Conservation (phyloP, 208 protist species). For the Acanthamoeba culbertsoni region DNA sequence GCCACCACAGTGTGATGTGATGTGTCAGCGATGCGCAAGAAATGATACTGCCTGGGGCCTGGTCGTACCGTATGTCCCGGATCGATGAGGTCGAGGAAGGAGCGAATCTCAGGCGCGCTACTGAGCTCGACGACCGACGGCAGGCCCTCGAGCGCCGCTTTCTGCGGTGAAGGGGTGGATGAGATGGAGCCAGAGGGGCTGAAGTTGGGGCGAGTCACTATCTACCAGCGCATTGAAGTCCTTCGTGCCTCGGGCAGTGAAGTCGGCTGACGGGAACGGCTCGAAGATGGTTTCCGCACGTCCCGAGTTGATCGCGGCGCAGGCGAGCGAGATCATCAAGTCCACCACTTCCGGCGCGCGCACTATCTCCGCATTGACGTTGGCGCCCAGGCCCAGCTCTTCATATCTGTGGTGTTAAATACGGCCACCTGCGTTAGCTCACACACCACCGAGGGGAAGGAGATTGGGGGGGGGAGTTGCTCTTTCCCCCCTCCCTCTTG, state of each 20-base stretch:
- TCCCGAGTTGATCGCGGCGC: background rate
- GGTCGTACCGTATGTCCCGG: background rate
- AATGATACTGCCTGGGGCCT: too few species aligned
- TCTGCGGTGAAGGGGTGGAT: too few species aligned
- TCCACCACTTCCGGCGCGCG: conserved; percentile 68
- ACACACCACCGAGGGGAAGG: too few species aligned
- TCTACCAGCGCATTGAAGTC: background rate
- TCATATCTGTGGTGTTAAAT: too few species aligned
- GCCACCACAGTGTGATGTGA: too few species aligned
- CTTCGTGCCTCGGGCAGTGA: background rate
- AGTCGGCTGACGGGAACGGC: conserved; percentile 62
- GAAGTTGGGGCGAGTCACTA: background rate
- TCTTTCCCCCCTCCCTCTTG: too few species aligned
- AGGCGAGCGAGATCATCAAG: conserved; percentile 64
- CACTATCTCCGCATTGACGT: conserved; percentile 46
- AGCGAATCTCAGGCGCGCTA: background rate
- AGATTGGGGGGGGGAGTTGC: too few species aligned
- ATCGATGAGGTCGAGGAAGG: background rate
- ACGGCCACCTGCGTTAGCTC: too few species aligned
- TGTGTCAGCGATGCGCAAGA: background rate
- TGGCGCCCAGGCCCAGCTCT: conserved; percentile 42
- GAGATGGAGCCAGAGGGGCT: background rate
- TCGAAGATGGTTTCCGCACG: conserved; percentile 59
- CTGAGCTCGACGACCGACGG: background rate
- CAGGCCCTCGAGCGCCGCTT: conserved; percentile 1